These are phyloP conservation scores for Vigna angularis DNA, from an alignment of 306 rosid genomes.

Conservation along the genomic window DNA sequence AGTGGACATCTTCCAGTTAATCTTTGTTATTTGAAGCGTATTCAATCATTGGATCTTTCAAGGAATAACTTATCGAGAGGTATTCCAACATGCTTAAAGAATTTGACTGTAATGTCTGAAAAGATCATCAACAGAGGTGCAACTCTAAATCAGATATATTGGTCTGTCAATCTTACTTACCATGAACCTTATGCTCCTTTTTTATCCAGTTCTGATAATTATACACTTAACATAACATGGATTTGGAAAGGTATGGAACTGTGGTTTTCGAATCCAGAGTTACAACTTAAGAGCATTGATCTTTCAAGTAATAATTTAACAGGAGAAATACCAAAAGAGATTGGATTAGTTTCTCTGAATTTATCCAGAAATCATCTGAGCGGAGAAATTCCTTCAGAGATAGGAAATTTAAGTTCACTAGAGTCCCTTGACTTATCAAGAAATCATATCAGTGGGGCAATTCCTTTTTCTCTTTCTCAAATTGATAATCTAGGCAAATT, in stretches of 20 bases:
- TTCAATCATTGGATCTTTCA: background rate
- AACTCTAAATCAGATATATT: no score
- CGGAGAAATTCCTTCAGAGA: background rate
- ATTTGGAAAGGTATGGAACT: no score
- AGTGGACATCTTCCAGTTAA: background rate
- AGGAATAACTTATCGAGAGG: background rate
- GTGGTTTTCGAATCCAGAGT: no score
- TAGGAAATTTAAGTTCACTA: background rate
- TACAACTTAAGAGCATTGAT: no score
- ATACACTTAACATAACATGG: no score
- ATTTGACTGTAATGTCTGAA: background rate
- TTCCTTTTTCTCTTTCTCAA: background rate
- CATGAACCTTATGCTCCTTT: no score
- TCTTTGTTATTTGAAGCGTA: background rate
- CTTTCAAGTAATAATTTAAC: no score
- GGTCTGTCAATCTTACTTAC: no score
- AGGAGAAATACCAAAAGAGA: no score
- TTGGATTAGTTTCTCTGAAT: no score
- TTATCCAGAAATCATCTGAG: background rate
- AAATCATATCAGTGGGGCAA: background rate
- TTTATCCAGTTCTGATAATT: no score
- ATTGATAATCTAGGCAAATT: background rate
- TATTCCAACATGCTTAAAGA: slow-evolving; percentile 2
- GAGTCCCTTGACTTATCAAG: background rate
- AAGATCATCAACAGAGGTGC: background rate